Evolutionary conservation across 2,329 filamentous ascomycete genomes (phyloP).

Genomic region (Stagonosporopsis rhizophila): DNA sequence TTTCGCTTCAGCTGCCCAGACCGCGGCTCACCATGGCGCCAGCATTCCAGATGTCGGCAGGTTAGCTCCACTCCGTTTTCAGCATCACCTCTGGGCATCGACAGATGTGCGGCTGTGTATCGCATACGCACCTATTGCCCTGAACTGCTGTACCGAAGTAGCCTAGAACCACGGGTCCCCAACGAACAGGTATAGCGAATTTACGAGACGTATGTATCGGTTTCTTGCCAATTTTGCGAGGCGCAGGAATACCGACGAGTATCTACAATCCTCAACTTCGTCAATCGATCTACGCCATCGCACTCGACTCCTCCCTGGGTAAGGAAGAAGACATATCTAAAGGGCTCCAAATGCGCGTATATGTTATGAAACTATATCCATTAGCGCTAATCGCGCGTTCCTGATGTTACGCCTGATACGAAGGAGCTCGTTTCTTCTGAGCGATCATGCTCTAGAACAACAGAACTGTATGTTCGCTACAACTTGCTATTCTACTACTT

Average conservation of each 20-base stretch:
- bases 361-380: no score
- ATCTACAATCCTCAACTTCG: no score
- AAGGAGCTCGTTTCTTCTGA: no score
- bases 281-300: background rate
- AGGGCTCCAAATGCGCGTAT: no score
- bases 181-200: conserved; percentile 42
- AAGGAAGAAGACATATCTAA: no score
- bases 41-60: conserved; percentile 50
- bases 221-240: conserved; percentile 45
- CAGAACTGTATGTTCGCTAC: no score
- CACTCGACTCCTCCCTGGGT: background rate
- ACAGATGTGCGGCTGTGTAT: conserved; percentile 48
- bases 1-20: background rate
- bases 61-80: conserved; percentile 45
- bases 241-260: no score
- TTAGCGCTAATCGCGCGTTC: background rate
- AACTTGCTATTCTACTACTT: no score
- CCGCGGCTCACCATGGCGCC: conserved; percentile 40
- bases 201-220: conserved; percentile 48
- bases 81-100: conserved; percentile 51
- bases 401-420: no score
- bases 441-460: no score
- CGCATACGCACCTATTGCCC: conserved; percentile 6
- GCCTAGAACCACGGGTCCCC: conserved; percentile 39
- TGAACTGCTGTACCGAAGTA: conserved; percentile 29